A percentile compares a stretch with the other conserved stretches of the same genome.
These are phyloP conservation scores for Trifolium pratense DNA, from an alignment of 306 rosid genomes.

Conservation along the genomic window DNA sequence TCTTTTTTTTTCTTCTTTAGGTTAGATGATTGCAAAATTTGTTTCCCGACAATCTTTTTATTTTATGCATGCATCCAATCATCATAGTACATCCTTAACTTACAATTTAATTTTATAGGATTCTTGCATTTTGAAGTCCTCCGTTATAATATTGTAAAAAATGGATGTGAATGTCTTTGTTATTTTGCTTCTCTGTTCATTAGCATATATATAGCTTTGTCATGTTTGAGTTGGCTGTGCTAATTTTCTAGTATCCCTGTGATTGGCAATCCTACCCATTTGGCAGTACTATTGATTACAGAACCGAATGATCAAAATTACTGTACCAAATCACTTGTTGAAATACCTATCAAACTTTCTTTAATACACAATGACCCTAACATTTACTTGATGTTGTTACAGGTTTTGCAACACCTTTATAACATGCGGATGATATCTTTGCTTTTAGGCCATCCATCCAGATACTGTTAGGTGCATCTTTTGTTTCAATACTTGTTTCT, in stretches of 20 bases:
- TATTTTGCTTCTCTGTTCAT: slow-evolving; percentile 16
- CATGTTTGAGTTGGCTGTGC: slow-evolving; percentile 19
- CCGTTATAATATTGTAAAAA: not conserved
- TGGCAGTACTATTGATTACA: not conserved
- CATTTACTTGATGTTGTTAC: slow-evolving; percentile 42
- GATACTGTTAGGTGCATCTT: slow-evolving; percentile 42
- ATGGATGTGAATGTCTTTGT: not conserved
- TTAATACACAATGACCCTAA: slow-evolving; percentile 28
- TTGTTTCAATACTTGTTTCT: slow-evolving; percentile 50
- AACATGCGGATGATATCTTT: slow-evolving; percentile 43
- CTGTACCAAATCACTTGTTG: not conserved
- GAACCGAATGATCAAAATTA: slow-evolving; percentile 28
- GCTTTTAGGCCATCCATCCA: slow-evolving; percentile 34
- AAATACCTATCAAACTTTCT: not conserved
- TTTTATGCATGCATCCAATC: not conserved
- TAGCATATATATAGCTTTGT: not conserved
- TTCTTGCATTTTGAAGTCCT: slow-evolving; percentile 9
- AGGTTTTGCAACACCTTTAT: slow-evolving; percentile 94
- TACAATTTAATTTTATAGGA: not conserved
- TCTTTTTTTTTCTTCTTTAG: not conserved
- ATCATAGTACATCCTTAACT: slow-evolving; percentile 3
- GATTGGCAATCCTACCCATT: not conserved
- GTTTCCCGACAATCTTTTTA: not conserved
- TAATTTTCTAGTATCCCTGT: not conserved
- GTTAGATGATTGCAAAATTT: not conserved